Base-by-base conservation (phyloP, 768 basidiomycete genomes). In the Pholiota microspora region DNA sequence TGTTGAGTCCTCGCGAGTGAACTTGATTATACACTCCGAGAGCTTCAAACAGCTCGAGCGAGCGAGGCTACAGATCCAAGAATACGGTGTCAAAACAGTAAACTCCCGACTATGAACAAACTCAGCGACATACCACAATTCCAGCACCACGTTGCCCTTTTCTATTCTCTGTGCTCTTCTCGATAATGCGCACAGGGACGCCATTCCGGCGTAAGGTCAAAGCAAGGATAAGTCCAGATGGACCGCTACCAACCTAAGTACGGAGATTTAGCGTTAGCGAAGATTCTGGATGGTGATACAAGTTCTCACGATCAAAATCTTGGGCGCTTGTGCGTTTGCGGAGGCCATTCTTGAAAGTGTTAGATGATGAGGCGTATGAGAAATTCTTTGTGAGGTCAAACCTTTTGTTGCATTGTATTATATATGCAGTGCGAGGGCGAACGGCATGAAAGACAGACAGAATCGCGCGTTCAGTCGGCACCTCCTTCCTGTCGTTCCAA, bases 141-240 rank as follows among this genome's bases (percentile, higher is more conserved):
- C 67, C 75, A 2, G 64, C 64, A 4, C 70, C 72, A 2, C 78
- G 74, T 52, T 73, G 70, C 1, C 73, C 73, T 7, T 69, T 56
- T 6, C 61, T 68, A 12, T 69, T 64, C 0, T 62, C 49, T 0
- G 63, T 60, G 44, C 70, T 71, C 54, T 77, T 78, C 51, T 83
- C 76, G 45, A 83, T 76, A 27, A 84, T 70, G 15, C 79, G 77
- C 3, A 83, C 77, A 8, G 77, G 69, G 21, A 82, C 62, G 3
- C 74, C 71, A 60, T 78, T 77, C n/a, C 66, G 67, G 21, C 74
- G 59, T 16, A 80, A 69, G 1, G 70, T 55, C 0, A 77, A 66
- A 8, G 75, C 76, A 46, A 70, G 64, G 31, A 75, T 71, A 2
- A 78, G 67, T 29, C 79, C 77, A 15, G 76, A 69, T 8, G 78